Evolutionary conservation across 192 early-diverging fungal species (phyloP).

Genomic region (Coemansia sp.): DNA sequence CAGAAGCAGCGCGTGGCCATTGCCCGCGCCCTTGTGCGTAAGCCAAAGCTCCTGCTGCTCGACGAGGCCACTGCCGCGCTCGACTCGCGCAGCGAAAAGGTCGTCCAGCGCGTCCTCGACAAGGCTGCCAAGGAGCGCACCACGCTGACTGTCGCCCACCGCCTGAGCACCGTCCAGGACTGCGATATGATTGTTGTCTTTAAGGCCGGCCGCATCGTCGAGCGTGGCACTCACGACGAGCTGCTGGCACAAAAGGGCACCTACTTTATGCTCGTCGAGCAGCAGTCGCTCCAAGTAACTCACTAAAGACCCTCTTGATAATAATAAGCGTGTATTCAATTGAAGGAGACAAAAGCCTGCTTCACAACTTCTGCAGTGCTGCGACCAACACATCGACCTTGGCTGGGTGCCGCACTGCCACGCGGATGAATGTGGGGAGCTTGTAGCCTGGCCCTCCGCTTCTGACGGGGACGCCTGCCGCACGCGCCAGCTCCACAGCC

Average conservation of each 20-base stretch:
- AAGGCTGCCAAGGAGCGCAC: conserved; percentile 67
- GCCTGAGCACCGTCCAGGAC: conserved; percentile 68
- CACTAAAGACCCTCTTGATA: conserved; percentile 14
- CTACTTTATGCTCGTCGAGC: conserved; percentile 62
- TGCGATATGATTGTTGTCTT: conserved; percentile 76
- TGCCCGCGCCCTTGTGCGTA: conserved; percentile 82
- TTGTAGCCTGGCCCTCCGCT: conserved; percentile 75
- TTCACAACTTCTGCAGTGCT: conserved; percentile 60
- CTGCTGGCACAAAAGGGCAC: conserved; percentile 54
- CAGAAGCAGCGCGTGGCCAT: conserved; percentile 94
- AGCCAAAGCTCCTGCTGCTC: conserved; percentile 78
- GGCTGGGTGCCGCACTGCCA: conserved; percentile 70
- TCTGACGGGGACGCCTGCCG: conserved; percentile 82
- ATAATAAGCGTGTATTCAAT: background rate
- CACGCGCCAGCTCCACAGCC: conserved; percentile 63
- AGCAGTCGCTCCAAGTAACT: conserved; percentile 64
- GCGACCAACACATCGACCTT: conserved; percentile 67
- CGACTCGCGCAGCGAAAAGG: conserved; percentile 67
- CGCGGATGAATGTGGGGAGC: conserved; percentile 68
- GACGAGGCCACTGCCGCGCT: conserved; percentile 81
- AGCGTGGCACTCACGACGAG: conserved; percentile 61
- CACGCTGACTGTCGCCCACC: conserved; percentile 72
- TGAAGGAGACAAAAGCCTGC: too few relatives aligned
- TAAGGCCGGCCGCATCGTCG: conserved; percentile 60
- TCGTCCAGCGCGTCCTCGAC: conserved; percentile 69